A percentile compares a stretch with the other conserved stretches of the same genome.
Conservation (phyloP, 2,329 filamentous ascomycete species). For the Lachnellula hyalina region DNA sequence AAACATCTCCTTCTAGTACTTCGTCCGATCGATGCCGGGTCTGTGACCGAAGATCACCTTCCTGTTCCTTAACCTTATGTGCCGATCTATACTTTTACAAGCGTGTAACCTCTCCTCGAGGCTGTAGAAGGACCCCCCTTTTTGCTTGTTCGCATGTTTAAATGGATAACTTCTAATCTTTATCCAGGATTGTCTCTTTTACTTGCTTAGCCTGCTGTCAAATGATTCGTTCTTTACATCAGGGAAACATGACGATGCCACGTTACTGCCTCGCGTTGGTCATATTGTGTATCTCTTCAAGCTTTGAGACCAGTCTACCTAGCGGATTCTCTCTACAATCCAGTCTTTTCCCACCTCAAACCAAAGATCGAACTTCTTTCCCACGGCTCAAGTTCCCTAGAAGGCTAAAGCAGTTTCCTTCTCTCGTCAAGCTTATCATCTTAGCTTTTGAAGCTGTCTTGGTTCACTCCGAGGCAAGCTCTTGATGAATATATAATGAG, state of each 20-base stretch:
- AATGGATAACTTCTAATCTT: not conserved
- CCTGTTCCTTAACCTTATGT: not conserved
- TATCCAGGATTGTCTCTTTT: not conserved
- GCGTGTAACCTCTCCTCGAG: not conserved
- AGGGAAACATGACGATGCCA: constrained; percentile 5
- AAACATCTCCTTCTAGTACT: constrained; percentile 1
- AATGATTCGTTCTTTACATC: not conserved
- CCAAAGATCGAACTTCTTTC: not conserved
- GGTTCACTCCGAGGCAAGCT: no score
- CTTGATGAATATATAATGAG: no score
- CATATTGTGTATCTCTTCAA: not conserved
- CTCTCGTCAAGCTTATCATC: not conserved
- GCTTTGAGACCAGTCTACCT: not conserved
- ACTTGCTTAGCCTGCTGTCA: not conserved
- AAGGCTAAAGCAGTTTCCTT: not conserved
- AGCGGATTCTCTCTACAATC: not conserved
- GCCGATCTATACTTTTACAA: not conserved
- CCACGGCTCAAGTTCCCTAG: not conserved
- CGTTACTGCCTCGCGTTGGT: constrained; percentile 3
- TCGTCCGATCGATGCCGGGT: constrained; percentile 1
- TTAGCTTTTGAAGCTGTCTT: not conserved
- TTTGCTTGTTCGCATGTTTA: not conserved
- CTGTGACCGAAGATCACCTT: not conserved
- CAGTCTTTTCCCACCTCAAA: no score
- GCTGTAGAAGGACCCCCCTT: not conserved